Evolutionary conservation across 2,329 filamentous ascomycete species (phyloP).

Genomic region (Ciborinia camelliae): DNA sequence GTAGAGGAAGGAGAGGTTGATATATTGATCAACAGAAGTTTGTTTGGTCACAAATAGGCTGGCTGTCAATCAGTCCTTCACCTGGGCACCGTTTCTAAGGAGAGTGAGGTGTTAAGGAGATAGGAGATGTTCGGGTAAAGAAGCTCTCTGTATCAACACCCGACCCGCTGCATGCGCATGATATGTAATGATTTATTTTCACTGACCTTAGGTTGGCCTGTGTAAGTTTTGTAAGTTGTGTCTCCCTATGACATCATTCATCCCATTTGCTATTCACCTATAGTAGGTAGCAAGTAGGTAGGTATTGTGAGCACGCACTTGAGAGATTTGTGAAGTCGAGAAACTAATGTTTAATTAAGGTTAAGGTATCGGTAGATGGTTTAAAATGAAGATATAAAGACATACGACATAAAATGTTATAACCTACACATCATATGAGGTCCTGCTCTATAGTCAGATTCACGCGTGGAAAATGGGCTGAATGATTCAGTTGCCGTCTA

Average conservation of each 20-base stretch:
- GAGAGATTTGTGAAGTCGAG: neutral
- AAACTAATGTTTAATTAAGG: neutral
- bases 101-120: neutral
- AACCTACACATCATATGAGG: too few relatives aligned
- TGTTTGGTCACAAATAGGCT: neutral
- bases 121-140: neutral
- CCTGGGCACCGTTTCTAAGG: neutral
- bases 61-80: neutral
- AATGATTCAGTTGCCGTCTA: too few relatives aligned
- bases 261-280: neutral
- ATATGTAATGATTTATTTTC: neutral
- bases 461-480: too few relatives aligned
- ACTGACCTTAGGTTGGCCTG: neutral
- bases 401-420: too few relatives aligned
- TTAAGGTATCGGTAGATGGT: neutral
- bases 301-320: too few relatives aligned
- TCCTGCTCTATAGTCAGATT: too few relatives aligned
- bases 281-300: too few relatives aligned
- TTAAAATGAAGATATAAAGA: too few relatives aligned
- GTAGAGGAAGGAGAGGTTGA: neutral
- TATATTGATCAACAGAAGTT: too few relatives aligned
- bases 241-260: neutral
- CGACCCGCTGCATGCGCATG: too few relatives aligned
- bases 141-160: too few relatives aligned
- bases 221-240: neutral